Evolutionary conservation across 768 basidiomycete species (phyloP).

Genomic region (Psilocybe sp.): DNA sequence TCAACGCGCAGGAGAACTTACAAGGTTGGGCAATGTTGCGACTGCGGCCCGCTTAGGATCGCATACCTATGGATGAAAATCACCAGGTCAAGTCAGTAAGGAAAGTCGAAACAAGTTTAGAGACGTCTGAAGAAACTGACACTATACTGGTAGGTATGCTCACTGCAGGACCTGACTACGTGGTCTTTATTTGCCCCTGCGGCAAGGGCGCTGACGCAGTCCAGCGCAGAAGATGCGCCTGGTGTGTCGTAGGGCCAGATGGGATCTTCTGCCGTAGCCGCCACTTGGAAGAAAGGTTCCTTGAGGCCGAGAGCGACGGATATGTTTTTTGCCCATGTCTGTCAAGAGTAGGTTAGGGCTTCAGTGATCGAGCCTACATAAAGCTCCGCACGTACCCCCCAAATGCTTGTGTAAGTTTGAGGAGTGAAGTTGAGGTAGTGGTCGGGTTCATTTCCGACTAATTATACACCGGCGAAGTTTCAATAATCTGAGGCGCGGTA

Average conservation of each 20-base stretch:
- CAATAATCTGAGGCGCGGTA: background rate
- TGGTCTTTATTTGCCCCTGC: conserved; percentile 39
- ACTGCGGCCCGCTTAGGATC: conserved; percentile 40
- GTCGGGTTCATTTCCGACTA: conserved; percentile 57
- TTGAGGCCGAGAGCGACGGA: conserved; percentile 34
- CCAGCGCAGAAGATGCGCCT: conserved; percentile 39
- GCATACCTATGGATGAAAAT: conserved; percentile 28
- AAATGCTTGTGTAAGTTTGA: conserved; percentile 39
- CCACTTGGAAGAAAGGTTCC: conserved; percentile 45
- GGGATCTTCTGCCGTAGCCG: conserved; percentile 48
- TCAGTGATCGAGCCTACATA: background rate
- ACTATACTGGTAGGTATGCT: conserved; percentile 55
- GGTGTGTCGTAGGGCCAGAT: conserved; percentile 47
- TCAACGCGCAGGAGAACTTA: conserved; percentile 15
- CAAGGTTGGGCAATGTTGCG: conserved; percentile 49
- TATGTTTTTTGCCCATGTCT: conserved; percentile 52
- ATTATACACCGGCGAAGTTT: too few relatives aligned
- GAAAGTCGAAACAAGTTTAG: background rate
- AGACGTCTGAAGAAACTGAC: conserved; percentile 24
- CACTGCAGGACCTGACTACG: conserved; percentile 47
- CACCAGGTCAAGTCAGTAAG: background rate
- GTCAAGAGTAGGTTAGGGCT: background rate
- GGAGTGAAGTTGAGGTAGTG: conserved; percentile 44
- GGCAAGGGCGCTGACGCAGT: conserved; percentile 47
- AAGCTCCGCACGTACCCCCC: conserved; percentile 39